Conservation (phyloP, 169 alveolate genomes). For the Eimeria necatrix region DNA sequence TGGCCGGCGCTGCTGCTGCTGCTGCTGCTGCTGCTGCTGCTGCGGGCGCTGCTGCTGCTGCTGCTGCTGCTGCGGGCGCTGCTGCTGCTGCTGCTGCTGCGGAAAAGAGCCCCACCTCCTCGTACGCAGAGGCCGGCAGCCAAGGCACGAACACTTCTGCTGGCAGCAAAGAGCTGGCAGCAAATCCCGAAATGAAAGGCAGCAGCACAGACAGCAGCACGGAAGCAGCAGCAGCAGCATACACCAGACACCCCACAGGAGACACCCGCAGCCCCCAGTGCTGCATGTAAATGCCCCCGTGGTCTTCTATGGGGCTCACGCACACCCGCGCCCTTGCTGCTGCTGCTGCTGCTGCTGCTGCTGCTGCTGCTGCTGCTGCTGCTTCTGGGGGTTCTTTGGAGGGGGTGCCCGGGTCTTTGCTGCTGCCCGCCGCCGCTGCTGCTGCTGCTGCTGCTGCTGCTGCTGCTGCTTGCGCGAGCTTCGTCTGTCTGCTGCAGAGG, state of each 20-base stretch:
- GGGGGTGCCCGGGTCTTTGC: no score
- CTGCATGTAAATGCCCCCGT: constrained; percentile 1
- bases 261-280: background rate
- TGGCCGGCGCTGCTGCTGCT: constrained; percentile 40
- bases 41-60: constrained; percentile 36
- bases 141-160: background rate
- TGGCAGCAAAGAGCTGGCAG: constrained; percentile 1
- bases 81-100: constrained; percentile 4
- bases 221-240: background rate
- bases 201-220: constrained; percentile 9
- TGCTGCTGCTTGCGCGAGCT: no score
- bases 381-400: no score
- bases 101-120: background rate
- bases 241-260: background rate
- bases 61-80: constrained; percentile 19
- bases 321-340: background rate
- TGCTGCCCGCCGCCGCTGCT: no score
- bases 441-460: no score
- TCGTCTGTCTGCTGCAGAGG: no score
- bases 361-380: no score
- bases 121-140: background rate
- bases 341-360: no score
- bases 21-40: constrained; percentile 34
- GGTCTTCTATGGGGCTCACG: background rate
- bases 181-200: background rate